A percentile compares a stretch with the other conserved stretches of the same genome.
phyloP scores from a whole-genome alignment of 345 rosid genomes.

The Gossypium sturtianum region DNA sequence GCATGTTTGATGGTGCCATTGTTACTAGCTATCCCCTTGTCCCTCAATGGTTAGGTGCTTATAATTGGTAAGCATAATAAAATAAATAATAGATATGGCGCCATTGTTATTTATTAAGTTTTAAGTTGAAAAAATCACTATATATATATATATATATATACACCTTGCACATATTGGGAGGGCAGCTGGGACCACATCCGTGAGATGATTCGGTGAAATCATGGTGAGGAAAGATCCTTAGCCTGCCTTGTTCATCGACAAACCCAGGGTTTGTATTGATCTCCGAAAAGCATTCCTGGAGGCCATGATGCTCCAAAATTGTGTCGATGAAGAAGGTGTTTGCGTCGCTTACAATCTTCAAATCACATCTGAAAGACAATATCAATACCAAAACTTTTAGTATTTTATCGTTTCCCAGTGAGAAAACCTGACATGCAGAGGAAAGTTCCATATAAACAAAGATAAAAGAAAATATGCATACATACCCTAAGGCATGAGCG shows the following conservation, averaged over 20 bases:
- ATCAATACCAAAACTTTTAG: background rate
- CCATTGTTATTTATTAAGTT: too few species aligned
- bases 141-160: background rate
- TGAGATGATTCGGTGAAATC: background rate
- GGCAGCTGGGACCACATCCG: background rate
- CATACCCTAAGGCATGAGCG: slow-evolving; percentile 69
- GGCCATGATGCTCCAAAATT: background rate
- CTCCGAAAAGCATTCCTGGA: background rate
- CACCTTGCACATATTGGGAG: slow-evolving; percentile 1
- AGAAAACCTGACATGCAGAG: background rate
- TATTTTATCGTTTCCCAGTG: background rate
- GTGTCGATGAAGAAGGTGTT: background rate
- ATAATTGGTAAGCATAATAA: too few species aligned
- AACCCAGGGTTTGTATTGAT: background rate
- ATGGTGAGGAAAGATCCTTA: background rate
- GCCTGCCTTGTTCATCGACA: background rate
- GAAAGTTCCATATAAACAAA: background rate
- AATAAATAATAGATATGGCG: too few species aligned
- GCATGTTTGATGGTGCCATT: too few species aligned
- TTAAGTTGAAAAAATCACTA: too few species aligned
- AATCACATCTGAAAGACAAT: background rate
- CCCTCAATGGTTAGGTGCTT: too few species aligned
- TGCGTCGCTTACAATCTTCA: background rate
- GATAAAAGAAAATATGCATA: background rate
- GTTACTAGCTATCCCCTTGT: too few species aligned